A percentile compares a stretch with the other conserved stretches of the same genome.
Evolutionary conservation across 2,329 filamentous ascomycete species (phyloP).

Genomic region (Phyllosticta paracitricarpa): DNA sequence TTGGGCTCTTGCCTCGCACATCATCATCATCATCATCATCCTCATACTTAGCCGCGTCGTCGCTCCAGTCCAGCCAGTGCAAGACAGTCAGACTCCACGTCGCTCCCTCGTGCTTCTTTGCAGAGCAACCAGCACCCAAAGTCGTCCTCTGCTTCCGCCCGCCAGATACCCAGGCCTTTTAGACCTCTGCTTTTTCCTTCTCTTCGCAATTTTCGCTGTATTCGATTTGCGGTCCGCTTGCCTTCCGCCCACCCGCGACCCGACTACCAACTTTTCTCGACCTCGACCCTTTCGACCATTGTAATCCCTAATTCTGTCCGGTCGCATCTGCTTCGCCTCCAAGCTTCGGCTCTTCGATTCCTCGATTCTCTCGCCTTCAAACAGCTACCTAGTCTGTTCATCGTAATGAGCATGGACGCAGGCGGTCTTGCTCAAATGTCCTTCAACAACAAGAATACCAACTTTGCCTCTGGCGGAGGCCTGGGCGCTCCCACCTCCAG

Average conservation of each 20-base stretch:
- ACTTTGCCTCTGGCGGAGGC: slow-evolving; percentile 49
- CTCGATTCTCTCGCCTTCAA: slow-evolving; percentile 19
- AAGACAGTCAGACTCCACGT: slow-evolving; percentile 23
- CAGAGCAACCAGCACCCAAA: slow-evolving; percentile 9
- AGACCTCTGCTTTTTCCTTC: not conserved
- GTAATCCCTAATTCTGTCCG: slow-evolving; percentile 9
- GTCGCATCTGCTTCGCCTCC: not conserved
- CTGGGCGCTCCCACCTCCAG: slow-evolving; percentile 69
- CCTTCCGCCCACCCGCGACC: not conserved
- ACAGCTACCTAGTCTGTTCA: slow-evolving; percentile 22
- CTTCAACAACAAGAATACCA: slow-evolving; percentile 54
- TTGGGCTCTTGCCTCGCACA: slow-evolving; percentile 14
- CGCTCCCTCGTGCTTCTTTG: slow-evolving; percentile 19
- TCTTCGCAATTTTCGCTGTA: not conserved
- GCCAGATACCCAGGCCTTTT: not conserved
- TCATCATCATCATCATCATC: too few relatives aligned
- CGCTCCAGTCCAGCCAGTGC: too few relatives aligned
- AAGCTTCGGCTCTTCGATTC: too few relatives aligned
- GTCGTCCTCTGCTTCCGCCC: not conserved
- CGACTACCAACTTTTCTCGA: not conserved
- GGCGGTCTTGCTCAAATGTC: slow-evolving; percentile 99
- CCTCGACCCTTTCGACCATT: not conserved
- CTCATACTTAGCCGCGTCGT: slow-evolving; percentile 23
- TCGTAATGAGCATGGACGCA: slow-evolving; percentile 64
- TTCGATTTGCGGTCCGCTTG: not conserved